A percentile compares a stretch with the other conserved stretches of the same genome.
These are phyloP conservation scores for Voacanga thouarsii DNA, from an alignment of 257 asterid genomes.

Conservation along the genomic window DNA sequence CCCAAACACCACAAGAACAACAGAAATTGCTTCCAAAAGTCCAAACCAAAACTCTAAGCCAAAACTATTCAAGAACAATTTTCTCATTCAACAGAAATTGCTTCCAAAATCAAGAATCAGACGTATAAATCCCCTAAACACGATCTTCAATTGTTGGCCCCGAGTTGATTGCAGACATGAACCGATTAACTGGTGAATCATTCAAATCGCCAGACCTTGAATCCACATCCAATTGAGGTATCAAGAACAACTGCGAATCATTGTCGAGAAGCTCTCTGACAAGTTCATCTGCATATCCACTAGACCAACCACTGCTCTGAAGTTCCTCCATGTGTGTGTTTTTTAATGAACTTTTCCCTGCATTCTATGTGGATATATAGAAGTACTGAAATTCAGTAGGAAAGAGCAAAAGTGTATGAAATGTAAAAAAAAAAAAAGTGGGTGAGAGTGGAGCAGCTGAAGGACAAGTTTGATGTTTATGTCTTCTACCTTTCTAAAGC, in stretches of 20 bases:
- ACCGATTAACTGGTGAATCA: too few species aligned
- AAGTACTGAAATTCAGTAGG: slow-evolving; percentile 10
- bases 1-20: too few species aligned
- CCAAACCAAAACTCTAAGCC: too few species aligned
- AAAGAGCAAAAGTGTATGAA: slow-evolving; percentile 6
- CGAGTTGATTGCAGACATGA: too few species aligned
- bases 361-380: not conserved
- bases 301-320: slow-evolving; percentile 15
- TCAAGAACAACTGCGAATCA: slow-evolving; percentile 9
- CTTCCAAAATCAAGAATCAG: too few species aligned
- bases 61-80: too few species aligned
- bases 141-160: too few species aligned
- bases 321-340: slow-evolving; percentile 46
- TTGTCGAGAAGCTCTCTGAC: slow-evolving; percentile 51
- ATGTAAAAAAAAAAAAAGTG: slow-evolving; percentile 22
- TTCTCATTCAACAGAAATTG: too few species aligned
- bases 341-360: not conserved
- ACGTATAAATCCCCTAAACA: too few species aligned
- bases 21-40: too few species aligned
- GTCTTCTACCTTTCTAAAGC: slow-evolving; percentile 25
- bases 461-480: slow-evolving; percentile 35
- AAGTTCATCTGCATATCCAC: slow-evolving; percentile 41
- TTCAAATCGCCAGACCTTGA: too few species aligned
- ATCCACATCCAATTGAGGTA: slow-evolving; percentile 25
- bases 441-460: slow-evolving; percentile 81